phyloP scores from a whole-genome alignment of 345 rosid species.

The Eucalyptus grandis region DNA sequence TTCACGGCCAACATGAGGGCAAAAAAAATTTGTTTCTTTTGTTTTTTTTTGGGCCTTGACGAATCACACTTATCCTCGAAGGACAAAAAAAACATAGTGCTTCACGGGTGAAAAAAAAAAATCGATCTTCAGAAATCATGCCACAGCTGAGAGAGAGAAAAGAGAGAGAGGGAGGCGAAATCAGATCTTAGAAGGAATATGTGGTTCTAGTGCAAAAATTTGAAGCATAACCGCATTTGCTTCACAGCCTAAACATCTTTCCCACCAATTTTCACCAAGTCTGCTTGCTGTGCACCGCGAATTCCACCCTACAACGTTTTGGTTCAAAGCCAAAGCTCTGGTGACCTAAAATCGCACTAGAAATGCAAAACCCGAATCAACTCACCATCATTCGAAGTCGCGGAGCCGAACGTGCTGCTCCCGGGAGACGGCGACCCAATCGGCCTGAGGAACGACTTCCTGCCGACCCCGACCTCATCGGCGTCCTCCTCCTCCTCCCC shows the following conservation, averaged over 20 bases:
- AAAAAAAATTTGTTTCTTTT: not conserved
- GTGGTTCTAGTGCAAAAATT: not conserved
- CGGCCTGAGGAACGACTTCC: conserved; percentile 50
- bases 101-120: not conserved
- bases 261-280: not conserved
- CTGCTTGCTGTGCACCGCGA: not conserved
- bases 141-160: not conserved
- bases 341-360: not conserved
- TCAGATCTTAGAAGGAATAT: not conserved
- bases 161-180: not conserved
- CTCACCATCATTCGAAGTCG: conserved; percentile 64
- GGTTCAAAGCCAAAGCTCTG: not conserved
- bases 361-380: not conserved
- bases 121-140: not conserved
- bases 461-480: not conserved
- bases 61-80: not conserved
- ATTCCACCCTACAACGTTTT: not conserved
- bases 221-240: not conserved
- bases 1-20: not conserved
- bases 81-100: not conserved
- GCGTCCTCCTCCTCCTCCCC: conserved; percentile 18
- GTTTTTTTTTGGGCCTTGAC: not conserved
- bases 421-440: conserved; percentile 72
- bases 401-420: conserved; percentile 58
- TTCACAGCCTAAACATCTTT: not conserved